These are phyloP conservation scores for Fusarium nygamai DNA, from an alignment of 2,329 filamentous ascomycete genomes.

Conservation along the genomic window DNA sequence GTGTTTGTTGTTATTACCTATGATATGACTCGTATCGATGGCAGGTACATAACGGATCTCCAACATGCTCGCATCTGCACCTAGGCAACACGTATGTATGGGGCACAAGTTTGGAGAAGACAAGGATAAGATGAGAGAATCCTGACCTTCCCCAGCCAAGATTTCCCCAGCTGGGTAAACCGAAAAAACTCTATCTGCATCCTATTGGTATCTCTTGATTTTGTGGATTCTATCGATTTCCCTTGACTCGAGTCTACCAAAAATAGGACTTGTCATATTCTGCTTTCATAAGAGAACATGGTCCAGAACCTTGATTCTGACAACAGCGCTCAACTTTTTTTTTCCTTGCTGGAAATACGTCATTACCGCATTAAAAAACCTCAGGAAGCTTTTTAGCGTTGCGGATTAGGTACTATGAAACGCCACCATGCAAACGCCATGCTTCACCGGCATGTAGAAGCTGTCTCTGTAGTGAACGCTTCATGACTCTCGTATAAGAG, in stretches of 20 bases:
- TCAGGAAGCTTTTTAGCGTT: slow-evolving; percentile 25
- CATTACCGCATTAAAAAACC: slow-evolving; percentile 26
- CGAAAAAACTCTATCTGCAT: background rate
- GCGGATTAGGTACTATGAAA: slow-evolving; percentile 13
- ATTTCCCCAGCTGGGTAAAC: slow-evolving; percentile 16
- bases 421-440: slow-evolving; percentile 28
- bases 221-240: background rate
- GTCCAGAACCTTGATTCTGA: slow-evolving; percentile 31
- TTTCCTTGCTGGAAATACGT: slow-evolving; percentile 29
- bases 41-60: background rate
- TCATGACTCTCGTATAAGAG: slow-evolving; percentile 32
- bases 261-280: slow-evolving; percentile 14
- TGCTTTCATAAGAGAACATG: slow-evolving; percentile 3
- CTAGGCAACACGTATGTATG: background rate
- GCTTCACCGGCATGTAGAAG: slow-evolving; percentile 33
- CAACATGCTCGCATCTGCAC: slow-evolving; percentile 1
- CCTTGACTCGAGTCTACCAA: background rate
- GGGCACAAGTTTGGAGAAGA: slow-evolving; percentile 18
- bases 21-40: background rate
- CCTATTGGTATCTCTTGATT: background rate
- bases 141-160: slow-evolving; percentile 10
- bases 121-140: slow-evolving; percentile 15
- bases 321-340: slow-evolving; percentile 2
- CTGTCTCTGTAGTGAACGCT: slow-evolving; percentile 20
- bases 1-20: background rate